A percentile compares a stretch with the other conserved stretches of the same genome.
Conservation (phyloP, 306 rosid species). For the Cajanus cajan region DNA sequence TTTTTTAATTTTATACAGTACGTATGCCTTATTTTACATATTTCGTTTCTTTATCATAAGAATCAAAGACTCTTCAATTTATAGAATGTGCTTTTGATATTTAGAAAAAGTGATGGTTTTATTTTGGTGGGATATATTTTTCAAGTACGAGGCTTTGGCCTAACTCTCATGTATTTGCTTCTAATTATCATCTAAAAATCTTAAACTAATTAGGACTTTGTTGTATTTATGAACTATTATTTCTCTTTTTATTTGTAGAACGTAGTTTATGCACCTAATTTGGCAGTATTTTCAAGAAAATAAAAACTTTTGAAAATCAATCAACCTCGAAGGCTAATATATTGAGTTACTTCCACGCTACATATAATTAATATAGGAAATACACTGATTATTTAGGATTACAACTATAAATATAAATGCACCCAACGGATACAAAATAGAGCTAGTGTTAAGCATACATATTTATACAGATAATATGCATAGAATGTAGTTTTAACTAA, state of each 20-base stretch:
- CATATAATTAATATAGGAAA: neutral
- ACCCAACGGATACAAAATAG: neutral
- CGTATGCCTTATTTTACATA: too few species aligned
- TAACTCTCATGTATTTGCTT: too few species aligned
- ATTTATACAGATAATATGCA: constrained; percentile 9
- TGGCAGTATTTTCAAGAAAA: neutral
- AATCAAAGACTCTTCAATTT: too few species aligned
- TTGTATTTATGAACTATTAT: too few species aligned
- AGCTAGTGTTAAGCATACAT: constrained; percentile 11
- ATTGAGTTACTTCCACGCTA: neutral
- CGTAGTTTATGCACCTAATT: neutral
- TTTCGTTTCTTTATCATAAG: neutral
- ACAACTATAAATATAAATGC: neutral
- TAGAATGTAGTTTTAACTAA: neutral
- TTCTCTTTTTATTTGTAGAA: too few species aligned
- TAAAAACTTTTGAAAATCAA: neutral
- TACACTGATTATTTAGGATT: neutral
- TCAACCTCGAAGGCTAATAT: neutral
- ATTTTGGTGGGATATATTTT: too few species aligned
- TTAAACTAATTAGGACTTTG: too few species aligned
- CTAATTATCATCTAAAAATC: too few species aligned
- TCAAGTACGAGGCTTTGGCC: too few species aligned
- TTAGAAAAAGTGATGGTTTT: too few species aligned
- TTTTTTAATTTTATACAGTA: too few species aligned
- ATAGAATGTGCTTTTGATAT: neutral